Evolutionary conservation across 2,329 filamentous ascomycete species (phyloP).

Genomic region (Herpotrichia juniperi): DNA sequence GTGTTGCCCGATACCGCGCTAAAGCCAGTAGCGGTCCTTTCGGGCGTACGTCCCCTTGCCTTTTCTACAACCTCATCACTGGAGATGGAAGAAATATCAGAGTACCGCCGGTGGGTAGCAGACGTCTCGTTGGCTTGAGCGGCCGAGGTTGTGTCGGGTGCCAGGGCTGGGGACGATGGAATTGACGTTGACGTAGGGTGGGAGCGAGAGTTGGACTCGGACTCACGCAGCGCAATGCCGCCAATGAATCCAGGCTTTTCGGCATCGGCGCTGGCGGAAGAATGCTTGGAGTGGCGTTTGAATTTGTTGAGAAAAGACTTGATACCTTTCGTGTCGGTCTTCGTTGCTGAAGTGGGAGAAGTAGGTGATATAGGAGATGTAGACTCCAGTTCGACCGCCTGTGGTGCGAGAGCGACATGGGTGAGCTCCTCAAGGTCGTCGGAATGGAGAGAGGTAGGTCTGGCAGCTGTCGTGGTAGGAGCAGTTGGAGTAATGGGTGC

Average conservation of each 20-base stretch:
- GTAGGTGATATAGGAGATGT: slow-evolving; percentile 27
- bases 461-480: slow-evolving; percentile 8
- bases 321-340: slow-evolving; percentile 37
- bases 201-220: slow-evolving; percentile 18
- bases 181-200: not conserved
- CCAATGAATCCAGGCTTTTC: slow-evolving; percentile 49
- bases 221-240: slow-evolving; percentile 48
- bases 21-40: slow-evolving; percentile 31
- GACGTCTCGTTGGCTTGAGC: slow-evolving; percentile 1
- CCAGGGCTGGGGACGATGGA: slow-evolving; percentile 1
- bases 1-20: slow-evolving; percentile 47
- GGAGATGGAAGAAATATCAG: slow-evolving; percentile 45
- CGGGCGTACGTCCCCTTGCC: slow-evolving; percentile 27
- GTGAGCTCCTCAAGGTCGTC: slow-evolving; percentile 28
- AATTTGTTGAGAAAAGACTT: slow-evolving; percentile 46
- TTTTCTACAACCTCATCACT: slow-evolving; percentile 10
- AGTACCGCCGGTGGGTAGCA: slow-evolving; percentile 23
- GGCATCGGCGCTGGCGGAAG: slow-evolving; percentile 22
- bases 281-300: slow-evolving; percentile 46
- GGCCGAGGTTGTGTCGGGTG: too few species aligned
- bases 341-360: slow-evolving; percentile 32
- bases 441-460: too few species aligned
- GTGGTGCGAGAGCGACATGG: slow-evolving; percentile 3
- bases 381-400: not conserved
- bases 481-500: slow-evolving; percentile 11